These are phyloP conservation scores for Globisporangium spinosum DNA, from an alignment of 352 stramenopile species.

Conservation along the genomic window DNA sequence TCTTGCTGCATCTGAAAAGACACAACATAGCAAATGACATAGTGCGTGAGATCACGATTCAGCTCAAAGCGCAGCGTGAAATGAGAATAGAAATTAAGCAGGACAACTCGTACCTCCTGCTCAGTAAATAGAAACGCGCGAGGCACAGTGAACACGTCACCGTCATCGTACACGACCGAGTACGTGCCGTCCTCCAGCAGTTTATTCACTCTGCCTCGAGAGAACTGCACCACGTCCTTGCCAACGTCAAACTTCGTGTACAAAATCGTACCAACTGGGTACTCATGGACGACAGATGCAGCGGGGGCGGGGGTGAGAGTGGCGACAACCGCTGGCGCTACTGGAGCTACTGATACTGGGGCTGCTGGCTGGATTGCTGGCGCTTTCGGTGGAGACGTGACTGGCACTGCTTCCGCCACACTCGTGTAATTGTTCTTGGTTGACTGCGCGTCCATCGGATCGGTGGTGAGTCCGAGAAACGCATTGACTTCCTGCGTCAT, in stretches of 20 bases:
- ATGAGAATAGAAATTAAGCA: neutral
- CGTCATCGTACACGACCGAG: constrained; percentile 53
- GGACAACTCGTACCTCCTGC: constrained; percentile 32
- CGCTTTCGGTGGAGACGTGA: constrained; percentile 1
- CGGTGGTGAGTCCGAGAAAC: constrained; percentile 7
- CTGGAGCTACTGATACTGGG: neutral
- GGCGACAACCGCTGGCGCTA: neutral
- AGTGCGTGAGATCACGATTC: constrained; percentile 1
- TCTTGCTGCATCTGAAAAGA: constrained; percentile 35
- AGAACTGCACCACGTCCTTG: constrained; percentile 35
- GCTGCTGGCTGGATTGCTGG: neutral
- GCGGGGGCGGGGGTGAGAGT: neutral
- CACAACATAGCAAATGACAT: neutral
- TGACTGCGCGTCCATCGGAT: neutral
- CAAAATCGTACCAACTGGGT: constrained; percentile 30
- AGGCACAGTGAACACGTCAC: constrained; percentile 43
- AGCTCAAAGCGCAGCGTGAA: neutral
- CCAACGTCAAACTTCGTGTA: constrained; percentile 45
- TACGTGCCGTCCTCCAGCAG: constrained; percentile 40
- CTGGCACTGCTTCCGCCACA: constrained; percentile 6
- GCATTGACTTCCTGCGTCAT: constrained; percentile 12
- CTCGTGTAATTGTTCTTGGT: neutral
- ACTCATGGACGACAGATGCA: constrained; percentile 21
- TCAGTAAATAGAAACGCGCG: constrained; percentile 44
- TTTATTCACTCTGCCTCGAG: constrained; percentile 39